These are phyloP conservation scores for Russula olivacea DNA, from an alignment of 768 basidiomycete genomes.

Conservation along the genomic window DNA sequence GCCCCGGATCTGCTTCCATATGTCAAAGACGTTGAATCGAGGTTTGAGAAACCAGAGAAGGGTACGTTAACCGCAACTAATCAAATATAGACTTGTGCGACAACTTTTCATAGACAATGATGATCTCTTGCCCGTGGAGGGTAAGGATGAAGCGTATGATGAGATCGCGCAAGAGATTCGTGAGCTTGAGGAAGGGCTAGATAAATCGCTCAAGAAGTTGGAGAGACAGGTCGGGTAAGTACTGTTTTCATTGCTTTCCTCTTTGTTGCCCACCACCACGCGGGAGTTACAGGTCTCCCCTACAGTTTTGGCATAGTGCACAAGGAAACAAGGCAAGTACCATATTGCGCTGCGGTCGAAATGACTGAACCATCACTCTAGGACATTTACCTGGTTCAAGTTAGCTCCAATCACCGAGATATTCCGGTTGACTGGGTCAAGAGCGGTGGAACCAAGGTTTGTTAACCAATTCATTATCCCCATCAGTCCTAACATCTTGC, in stretches of 20 bases:
- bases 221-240: constrained; percentile 62
- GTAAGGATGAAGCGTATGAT: constrained; percentile 85
- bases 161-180: constrained; percentile 63
- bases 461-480: background rate
- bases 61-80: constrained; percentile 35
- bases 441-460: constrained; percentile 71
- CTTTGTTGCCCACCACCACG: background rate
- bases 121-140: constrained; percentile 74
- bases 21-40: constrained; percentile 63
- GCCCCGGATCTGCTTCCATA: constrained; percentile 75
- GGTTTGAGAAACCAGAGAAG: constrained; percentile 63
- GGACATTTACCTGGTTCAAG: constrained; percentile 91
- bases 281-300: constrained; percentile 39
- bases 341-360: background rate
- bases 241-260: constrained; percentile 3
- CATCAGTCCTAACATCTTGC: constrained; percentile 11
- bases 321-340: constrained; percentile 67
- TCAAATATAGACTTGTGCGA: background rate
- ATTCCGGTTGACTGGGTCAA: constrained; percentile 86
- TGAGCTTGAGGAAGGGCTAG: constrained; percentile 63
- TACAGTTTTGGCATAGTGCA: constrained; percentile 71
- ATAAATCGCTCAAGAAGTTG: constrained; percentile 59
- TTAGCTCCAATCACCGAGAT: constrained; percentile 49
- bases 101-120: constrained; percentile 42
- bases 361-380: constrained; percentile 30